A percentile compares a stretch with the other conserved stretches of the same genome.
Evolutionary conservation across 1,139 yeast species (phyloP).

Genomic region (Candida sp.): DNA sequence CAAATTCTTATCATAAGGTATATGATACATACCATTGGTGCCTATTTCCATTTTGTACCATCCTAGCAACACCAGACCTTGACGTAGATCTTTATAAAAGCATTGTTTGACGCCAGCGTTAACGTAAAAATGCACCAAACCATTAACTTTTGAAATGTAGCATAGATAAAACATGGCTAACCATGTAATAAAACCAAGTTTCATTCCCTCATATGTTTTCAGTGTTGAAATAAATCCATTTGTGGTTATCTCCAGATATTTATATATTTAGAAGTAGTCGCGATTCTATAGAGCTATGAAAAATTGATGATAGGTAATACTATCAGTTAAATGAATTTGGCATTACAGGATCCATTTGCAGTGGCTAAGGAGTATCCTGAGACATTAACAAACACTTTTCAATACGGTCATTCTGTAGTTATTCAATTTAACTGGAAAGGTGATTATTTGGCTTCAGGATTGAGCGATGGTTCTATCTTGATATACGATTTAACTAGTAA

Average conservation of each 20-base stretch:
- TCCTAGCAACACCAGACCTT: conserved; percentile 59
- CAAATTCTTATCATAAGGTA: conserved; percentile 32
- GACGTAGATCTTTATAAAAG: conserved; percentile 61
- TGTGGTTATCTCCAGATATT: background rate
- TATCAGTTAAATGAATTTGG: conserved; percentile 58
- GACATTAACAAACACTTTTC: conserved; percentile 62
- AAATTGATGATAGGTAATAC: background rate
- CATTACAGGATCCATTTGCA: conserved; percentile 90
- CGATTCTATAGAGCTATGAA: background rate
- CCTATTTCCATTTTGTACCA: conserved; percentile 54
- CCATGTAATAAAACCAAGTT: background rate
- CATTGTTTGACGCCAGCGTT: conserved; percentile 61
- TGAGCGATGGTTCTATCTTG: conserved; percentile 73
- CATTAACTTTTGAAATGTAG: background rate
- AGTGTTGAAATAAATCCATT: background rate
- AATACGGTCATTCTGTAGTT: conserved; percentile 70
- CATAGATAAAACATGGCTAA: background rate
- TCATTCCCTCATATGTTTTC: background rate
- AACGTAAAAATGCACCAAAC: conserved; percentile 44
- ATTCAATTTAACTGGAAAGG: conserved; percentile 75
- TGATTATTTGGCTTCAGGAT: conserved; percentile 86
- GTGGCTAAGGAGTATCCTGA: conserved; percentile 95
- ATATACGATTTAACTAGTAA: conserved; percentile 69
- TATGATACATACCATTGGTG: conserved; percentile 45
- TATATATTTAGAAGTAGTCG: background rate